Evolutionary conservation across 2,329 filamentous ascomycete species (phyloP).

Genomic region (Fusarium mundagurra): DNA sequence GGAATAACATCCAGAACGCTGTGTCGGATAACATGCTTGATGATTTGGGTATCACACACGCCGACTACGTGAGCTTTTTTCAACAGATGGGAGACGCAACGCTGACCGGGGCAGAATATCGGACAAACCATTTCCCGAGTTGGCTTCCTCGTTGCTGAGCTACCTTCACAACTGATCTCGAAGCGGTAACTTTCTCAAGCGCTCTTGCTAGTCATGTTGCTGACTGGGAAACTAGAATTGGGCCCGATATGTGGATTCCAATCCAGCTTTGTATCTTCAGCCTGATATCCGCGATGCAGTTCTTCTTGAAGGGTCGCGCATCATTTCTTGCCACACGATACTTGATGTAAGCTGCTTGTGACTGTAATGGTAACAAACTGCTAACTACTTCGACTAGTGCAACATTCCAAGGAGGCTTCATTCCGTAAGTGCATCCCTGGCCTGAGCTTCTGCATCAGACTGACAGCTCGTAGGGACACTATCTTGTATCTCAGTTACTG

Average conservation of each 20-base stretch:
- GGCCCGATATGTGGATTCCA: conserved; percentile 61
- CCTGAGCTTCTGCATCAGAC: too few species aligned
- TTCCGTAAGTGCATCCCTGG: too few species aligned
- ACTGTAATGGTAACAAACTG: too few species aligned
- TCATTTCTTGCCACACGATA: conserved; percentile 45
- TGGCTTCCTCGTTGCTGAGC: conserved; percentile 20
- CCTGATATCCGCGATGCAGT: conserved; percentile 47
- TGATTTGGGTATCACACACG: conserved; percentile 35
- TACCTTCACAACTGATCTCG: conserved; percentile 11
- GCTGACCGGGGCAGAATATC: background rate
- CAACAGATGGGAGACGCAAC: accelerated
- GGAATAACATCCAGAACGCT: conserved; percentile 50
- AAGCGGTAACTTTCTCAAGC: too few species aligned
- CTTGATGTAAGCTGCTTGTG: too few species aligned
- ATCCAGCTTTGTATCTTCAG: conserved; percentile 54
- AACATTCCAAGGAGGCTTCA: background rate
- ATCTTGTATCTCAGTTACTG: background rate
- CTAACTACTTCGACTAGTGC: too few species aligned
- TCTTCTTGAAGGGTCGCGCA: conserved; percentile 45
- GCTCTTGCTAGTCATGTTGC: too few species aligned
- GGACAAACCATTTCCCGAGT: conserved; percentile 27
- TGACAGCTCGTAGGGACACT: too few species aligned
- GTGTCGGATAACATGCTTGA: conserved; percentile 51
- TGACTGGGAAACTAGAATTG: too few species aligned
- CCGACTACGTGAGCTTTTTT: conserved; percentile 3